Percentiles rank a stretch among this genome's conserved stretches.
phyloP scores from a whole-genome alignment of 2,329 filamentous ascomycete species.

The Fusarium phyllophilum region DNA sequence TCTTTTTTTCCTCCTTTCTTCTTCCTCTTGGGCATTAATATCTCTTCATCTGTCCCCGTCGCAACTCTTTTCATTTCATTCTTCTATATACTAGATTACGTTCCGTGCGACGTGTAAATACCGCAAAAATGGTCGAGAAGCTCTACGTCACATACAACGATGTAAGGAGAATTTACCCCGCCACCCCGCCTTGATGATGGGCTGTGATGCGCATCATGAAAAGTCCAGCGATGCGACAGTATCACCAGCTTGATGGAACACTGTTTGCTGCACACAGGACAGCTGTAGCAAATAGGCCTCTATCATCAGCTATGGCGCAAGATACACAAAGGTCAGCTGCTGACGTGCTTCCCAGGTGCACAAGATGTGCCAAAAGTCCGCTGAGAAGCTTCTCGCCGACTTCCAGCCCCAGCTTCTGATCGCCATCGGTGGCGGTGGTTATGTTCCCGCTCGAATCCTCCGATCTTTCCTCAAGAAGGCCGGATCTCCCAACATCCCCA shows the following conservation, averaged over 20 bases:
- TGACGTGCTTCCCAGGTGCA: slow-evolving; percentile 74
- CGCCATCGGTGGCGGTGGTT: slow-evolving; percentile 96
- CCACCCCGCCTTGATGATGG: slow-evolving; percentile 42
- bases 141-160: slow-evolving; percentile 93
- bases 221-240: slow-evolving; percentile 13
- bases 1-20: slow-evolving; percentile 14
- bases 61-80: neutral
- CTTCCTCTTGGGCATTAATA: slow-evolving; percentile 29
- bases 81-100: neutral
- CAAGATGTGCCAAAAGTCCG: slow-evolving; percentile 93
- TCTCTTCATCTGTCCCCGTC: slow-evolving; percentile 22
- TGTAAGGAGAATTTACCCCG: slow-evolving; percentile 62
- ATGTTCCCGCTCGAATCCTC: slow-evolving; percentile 95
- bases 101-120: slow-evolving; percentile 21
- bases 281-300: neutral
- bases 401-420: slow-evolving; percentile 97
- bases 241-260: neutral
- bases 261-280: neutral
- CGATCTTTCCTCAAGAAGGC: slow-evolving; percentile 95
- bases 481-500: slow-evolving; percentile 92
- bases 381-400: slow-evolving; percentile 80
- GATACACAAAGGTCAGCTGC: neutral
- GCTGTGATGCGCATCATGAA: slow-evolving; percentile 31
- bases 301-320: neutral
- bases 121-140: slow-evolving; percentile 79